Evolutionary conservation across 192 early-diverging fungal genomes (phyloP), one percentile per base, ranked within the genome.

Genomic region (Neocallimastix lanati): DNA sequence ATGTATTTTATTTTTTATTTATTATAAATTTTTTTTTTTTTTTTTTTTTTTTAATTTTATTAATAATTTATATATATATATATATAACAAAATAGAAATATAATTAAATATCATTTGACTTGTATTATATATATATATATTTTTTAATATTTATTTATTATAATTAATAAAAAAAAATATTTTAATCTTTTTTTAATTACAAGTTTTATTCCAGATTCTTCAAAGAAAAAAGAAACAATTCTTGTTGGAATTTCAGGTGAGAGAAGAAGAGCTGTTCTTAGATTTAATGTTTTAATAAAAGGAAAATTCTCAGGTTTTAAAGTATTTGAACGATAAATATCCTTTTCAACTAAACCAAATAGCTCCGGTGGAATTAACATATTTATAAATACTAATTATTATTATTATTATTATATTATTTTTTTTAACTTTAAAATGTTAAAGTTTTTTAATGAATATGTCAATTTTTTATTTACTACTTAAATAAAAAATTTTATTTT

Each of bases 341-440:
- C 93, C 50, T 88, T 87, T 80, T 98, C 96, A 27, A 98, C 94
- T 76, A 93, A 92, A 28, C 94, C 95, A 85, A 95, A 97, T 12
- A 92, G 90, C 79, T 97, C 95, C 29, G 93, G 93, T 40, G 90
- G 91, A 28, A 84, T 86, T 6, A 90, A 76, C 80, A 91, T 67
- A 9, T 67, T 67, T 67, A 13, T 14, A 14, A 14, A 12, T 12
- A 14, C 9, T 14, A 38, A 38, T 12, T 38, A 14, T 38, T 38
- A 1, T 50, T 21, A 33, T 33, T 33, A 33, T 33, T 33, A 33
- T 33, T 33, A 6, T 6, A 6, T 33, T 33, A 33, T 33, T 33
- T 33, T 33, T 6, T 33, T 33, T 33, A 6, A 33, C 11, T 33
- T 33, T 33, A 6, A 6, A 33, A n/a, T n/a, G n/a, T n/a, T n/a